A percentile compares a stretch with the other conserved stretches of the same genome.
phyloP scores from a whole-genome alignment of 768 basidiomycete species.

The Suillus cothurnatus region DNA sequence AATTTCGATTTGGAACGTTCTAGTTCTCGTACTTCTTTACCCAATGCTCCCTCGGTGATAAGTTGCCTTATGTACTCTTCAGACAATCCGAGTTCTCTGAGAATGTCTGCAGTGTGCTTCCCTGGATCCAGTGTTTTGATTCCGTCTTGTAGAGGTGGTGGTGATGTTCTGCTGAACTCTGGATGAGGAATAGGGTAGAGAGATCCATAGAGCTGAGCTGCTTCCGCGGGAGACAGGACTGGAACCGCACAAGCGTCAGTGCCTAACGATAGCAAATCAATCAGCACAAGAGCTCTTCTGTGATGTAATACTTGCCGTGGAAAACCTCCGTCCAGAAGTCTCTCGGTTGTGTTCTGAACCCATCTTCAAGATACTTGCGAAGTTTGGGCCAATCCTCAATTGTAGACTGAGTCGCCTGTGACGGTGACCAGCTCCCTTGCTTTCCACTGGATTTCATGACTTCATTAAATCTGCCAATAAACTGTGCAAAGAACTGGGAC shows the following conservation, averaged over 20 bases:
- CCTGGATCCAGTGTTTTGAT: conserved; percentile 45
- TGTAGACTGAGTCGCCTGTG: conserved; percentile 44
- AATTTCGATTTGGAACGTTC: conserved; percentile 26
- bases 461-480: conserved; percentile 55
- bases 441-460: conserved; percentile 47
- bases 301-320: conserved; percentile 47
- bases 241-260: conserved; percentile 75
- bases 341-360: conserved; percentile 60
- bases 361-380: conserved; percentile 57
- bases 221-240: conserved; percentile 66
- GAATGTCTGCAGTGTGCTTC: conserved; percentile 53
- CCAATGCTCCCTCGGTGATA: conserved; percentile 49
- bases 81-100: conserved; percentile 54
- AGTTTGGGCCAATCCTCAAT: conserved; percentile 59
- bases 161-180: conserved; percentile 38
- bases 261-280: conserved; percentile 38
- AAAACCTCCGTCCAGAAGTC: conserved; percentile 73
- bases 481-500: conserved; percentile 67
- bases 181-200: conserved; percentile 57
- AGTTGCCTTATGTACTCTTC: conserved; percentile 42
- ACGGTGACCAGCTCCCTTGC: conserved; percentile 58
- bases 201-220: conserved; percentile 43
- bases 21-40: conserved; percentile 30
- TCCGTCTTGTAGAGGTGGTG: conserved; percentile 15
- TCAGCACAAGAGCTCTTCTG: conserved; percentile 1